phyloP scores from a whole-genome alignment of 2,329 filamentous ascomycete species.

The Bipolaris sorokiniana region DNA sequence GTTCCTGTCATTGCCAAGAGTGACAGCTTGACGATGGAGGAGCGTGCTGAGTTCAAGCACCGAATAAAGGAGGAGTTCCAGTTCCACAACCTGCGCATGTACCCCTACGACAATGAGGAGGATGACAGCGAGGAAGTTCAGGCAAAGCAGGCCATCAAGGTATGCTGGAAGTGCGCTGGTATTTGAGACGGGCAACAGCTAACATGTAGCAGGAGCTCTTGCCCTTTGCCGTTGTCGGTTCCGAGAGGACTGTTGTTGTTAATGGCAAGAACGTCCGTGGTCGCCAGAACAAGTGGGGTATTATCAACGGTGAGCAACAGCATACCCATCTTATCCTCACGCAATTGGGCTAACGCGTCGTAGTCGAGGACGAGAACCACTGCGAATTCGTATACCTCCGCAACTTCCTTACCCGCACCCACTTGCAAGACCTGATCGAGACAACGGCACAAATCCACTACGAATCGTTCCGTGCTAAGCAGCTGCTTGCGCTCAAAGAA shows the following conservation, averaged over 20 bases:
- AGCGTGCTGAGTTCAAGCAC: conserved; percentile 96
- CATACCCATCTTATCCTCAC: not conserved
- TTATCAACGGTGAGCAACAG: conserved; percentile 72
- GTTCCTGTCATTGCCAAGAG: conserved; percentile 99
- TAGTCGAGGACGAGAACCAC: conserved; percentile 96
- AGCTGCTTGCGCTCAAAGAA: conserved; percentile 96
- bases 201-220: conserved; percentile 74
- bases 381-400: conserved; percentile 99
- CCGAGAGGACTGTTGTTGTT: conserved; percentile 96
- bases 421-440: conserved; percentile 98
- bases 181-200: conserved; percentile 30
- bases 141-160: conserved; percentile 96
- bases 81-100: conserved; percentile 99
- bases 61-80: conserved; percentile 98
- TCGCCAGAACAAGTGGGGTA: conserved; percentile 98
- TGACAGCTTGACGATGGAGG: conserved; percentile 93
- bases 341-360: conserved; percentile 20
- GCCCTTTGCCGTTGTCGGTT: conserved; percentile 96
- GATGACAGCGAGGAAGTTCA: conserved; percentile 95
- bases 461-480: conserved; percentile 99
- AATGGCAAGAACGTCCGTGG: conserved; percentile 97
- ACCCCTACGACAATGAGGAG: conserved; percentile 99
- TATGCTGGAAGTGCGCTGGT: conserved; percentile 50
- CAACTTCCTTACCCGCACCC: conserved; percentile 97
- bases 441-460: conserved; percentile 99